phyloP scores from a whole-genome alignment of 345 rosid genomes.

The Xanthoceras sorbifolium region DNA sequence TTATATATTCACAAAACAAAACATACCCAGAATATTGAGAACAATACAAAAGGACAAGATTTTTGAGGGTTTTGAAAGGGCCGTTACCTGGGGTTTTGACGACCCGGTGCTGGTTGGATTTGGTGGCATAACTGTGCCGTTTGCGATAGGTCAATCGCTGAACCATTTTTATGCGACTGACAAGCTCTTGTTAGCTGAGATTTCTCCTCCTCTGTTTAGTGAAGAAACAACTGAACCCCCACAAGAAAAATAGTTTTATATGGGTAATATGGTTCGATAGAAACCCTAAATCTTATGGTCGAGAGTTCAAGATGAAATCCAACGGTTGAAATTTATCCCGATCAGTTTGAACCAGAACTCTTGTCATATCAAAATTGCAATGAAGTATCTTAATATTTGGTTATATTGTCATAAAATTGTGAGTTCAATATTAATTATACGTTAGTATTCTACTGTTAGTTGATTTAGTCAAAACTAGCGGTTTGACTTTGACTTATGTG shows the following conservation, averaged over 20 bases:
- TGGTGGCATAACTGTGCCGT: slow-evolving; percentile 79
- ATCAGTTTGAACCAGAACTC: too few species aligned
- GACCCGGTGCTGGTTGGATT: slow-evolving; percentile 66
- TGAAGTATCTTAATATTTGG: too few species aligned
- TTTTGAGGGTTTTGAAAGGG: not conserved
- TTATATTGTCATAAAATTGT: too few species aligned
- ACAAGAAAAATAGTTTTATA: not conserved
- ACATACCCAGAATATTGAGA: not conserved
- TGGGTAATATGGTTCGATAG: not conserved
- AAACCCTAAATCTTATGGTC: slow-evolving; percentile 29
- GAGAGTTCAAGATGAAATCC: not conserved
- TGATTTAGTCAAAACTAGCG: too few species aligned
- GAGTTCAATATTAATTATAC: too few species aligned
- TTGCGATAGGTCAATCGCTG: slow-evolving; percentile 66
- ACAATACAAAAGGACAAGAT: not conserved
- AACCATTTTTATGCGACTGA: slow-evolving; percentile 44
- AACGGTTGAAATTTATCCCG: slow-evolving; percentile 16
- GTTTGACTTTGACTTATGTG: too few species aligned
- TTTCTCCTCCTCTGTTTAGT: not conserved
- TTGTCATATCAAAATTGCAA: too few species aligned
- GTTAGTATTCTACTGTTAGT: too few species aligned
- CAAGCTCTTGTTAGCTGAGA: too few species aligned
- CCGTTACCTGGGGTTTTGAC: slow-evolving; percentile 62
- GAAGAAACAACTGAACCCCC: not conserved
- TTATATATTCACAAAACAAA: not conserved